phyloP scores from a whole-genome alignment of 2,329 filamentous ascomycete genomes.

The Aspergillus felis region DNA sequence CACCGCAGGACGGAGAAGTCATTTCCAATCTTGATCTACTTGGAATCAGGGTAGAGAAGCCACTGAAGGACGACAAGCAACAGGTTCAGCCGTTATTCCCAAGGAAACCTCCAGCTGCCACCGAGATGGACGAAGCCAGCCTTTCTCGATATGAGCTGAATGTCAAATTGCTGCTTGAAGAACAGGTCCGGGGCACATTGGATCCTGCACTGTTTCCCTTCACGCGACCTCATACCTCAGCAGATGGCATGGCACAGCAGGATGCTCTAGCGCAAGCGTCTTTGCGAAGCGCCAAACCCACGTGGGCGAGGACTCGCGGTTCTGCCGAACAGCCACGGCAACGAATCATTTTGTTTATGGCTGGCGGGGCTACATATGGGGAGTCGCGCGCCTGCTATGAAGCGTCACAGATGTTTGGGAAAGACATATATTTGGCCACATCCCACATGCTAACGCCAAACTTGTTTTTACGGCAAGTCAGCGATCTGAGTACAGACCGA shows the following conservation, averaged over 20 bases:
- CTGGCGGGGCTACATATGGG: constrained; percentile 89
- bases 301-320: constrained; percentile 83
- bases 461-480: constrained; percentile 77
- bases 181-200: constrained; percentile 62
- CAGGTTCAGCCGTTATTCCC: constrained; percentile 67
- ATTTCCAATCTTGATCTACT: constrained; percentile 74
- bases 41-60: constrained; percentile 67
- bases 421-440: constrained; percentile 83
- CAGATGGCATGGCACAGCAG: constrained; percentile 42
- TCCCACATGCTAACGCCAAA: constrained; percentile 89
- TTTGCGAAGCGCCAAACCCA: constrained; percentile 84
- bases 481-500: constrained; percentile 72
- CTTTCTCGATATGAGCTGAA: constrained; percentile 83
- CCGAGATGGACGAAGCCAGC: constrained; percentile 69
- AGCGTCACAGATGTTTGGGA: constrained; percentile 64
- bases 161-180: constrained; percentile 78
- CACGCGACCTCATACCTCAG: constrained; percentile 61
- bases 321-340: constrained; percentile 77
- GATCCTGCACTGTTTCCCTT: constrained; percentile 68
- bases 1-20: constrained; percentile 66
- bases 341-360: constrained; percentile 89
- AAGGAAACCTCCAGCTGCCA: constrained; percentile 53
- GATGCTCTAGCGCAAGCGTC: constrained; percentile 62
- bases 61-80: constrained; percentile 73
- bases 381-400: constrained; percentile 90